These are phyloP conservation scores for Metroxylon sagu DNA, from an alignment of 176 grass and related monocot genomes.

Conservation along the genomic window DNA sequence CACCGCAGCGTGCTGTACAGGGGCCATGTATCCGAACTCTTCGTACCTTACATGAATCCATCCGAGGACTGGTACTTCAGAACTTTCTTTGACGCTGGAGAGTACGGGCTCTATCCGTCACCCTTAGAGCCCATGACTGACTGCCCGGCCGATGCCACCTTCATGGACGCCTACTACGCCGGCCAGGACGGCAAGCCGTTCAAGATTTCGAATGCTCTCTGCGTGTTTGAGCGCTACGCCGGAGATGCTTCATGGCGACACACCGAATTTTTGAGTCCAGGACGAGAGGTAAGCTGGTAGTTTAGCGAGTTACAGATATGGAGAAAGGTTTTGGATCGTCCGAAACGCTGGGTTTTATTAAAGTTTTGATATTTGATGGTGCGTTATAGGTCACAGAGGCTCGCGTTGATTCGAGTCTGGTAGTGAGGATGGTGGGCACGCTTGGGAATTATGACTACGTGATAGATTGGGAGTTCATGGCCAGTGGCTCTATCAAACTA, in stretches of 20 bases:
- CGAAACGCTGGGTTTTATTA: too few relatives aligned
- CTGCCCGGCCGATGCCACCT: slow-evolving; percentile 50
- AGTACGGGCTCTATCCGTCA: slow-evolving; percentile 51
- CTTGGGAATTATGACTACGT: slow-evolving; percentile 80
- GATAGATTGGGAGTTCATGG: slow-evolving; percentile 86
- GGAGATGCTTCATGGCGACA: slow-evolving; percentile 69
- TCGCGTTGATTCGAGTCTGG: slow-evolving; percentile 60
- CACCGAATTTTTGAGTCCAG: slow-evolving; percentile 52
- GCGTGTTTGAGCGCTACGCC: slow-evolving; percentile 67
- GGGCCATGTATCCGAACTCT: slow-evolving; percentile 62
- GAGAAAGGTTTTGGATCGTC: too few relatives aligned
- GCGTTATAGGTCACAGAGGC: slow-evolving; percentile 53
- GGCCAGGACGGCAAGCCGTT: slow-evolving; percentile 42
- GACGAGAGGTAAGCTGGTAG: slow-evolving; percentile 27
- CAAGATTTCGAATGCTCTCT: slow-evolving; percentile 34
- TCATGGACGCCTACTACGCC: slow-evolving; percentile 51
- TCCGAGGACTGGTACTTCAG: slow-evolving; percentile 78
- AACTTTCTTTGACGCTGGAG: slow-evolving; percentile 66
- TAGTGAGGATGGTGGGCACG: slow-evolving; percentile 61
- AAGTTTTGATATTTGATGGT: background rate
- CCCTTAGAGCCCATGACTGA: slow-evolving; percentile 41
- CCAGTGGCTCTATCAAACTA: slow-evolving; percentile 54
- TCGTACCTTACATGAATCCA: slow-evolving; percentile 84
- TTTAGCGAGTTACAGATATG: too few relatives aligned
- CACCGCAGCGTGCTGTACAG: slow-evolving; percentile 54